phyloP scores from a whole-genome alignment of 2,329 filamentous ascomycete species.

The Fusarium guadeloupense region DNA sequence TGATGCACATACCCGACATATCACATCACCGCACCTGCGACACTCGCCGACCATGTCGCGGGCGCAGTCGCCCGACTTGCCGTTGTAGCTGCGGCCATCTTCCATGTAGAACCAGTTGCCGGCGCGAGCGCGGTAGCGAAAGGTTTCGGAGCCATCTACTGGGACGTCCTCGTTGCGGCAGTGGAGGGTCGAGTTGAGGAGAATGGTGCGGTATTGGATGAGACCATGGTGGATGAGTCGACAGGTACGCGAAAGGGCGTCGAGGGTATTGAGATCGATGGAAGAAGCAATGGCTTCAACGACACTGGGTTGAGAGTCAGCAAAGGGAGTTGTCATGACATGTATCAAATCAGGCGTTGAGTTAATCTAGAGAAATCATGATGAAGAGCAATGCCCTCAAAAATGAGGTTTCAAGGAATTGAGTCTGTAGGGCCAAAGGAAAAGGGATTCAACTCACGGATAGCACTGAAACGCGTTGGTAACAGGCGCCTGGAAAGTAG shows the following conservation, averaged over 20 bases:
- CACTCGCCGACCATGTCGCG: constrained; percentile 88
- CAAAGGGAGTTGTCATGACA: constrained; percentile 23
- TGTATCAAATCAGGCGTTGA: not conserved
- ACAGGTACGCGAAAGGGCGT: constrained; percentile 84
- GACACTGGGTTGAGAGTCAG: constrained; percentile 66
- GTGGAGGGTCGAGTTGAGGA: constrained; percentile 79
- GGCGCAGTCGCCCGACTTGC: constrained; percentile 82
- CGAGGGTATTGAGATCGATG: constrained; percentile 87
- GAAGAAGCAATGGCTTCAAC: constrained; percentile 77
- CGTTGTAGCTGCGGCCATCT: constrained; percentile 62
- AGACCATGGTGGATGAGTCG: constrained; percentile 81
- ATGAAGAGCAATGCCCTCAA: not conserved
- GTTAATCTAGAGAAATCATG: constrained; percentile 22
- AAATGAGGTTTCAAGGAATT: constrained; percentile 7
- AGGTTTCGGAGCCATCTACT: constrained; percentile 63
- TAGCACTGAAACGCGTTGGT: constrained; percentile 43
- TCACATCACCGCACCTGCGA: constrained; percentile 76
- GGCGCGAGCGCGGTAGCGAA: constrained; percentile 66
- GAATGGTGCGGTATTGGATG: constrained; percentile 77
- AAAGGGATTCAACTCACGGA: constrained; percentile 35
- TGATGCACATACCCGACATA: constrained; percentile 76
- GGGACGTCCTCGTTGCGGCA: constrained; percentile 76
- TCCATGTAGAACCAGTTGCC: constrained; percentile 69
- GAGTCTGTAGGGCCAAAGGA: not conserved
- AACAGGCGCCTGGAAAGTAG: constrained; percentile 38